Evolutionary conservation across 2,329 filamentous ascomycete species (phyloP).

Genomic region (Sclerotinia borealis): DNA sequence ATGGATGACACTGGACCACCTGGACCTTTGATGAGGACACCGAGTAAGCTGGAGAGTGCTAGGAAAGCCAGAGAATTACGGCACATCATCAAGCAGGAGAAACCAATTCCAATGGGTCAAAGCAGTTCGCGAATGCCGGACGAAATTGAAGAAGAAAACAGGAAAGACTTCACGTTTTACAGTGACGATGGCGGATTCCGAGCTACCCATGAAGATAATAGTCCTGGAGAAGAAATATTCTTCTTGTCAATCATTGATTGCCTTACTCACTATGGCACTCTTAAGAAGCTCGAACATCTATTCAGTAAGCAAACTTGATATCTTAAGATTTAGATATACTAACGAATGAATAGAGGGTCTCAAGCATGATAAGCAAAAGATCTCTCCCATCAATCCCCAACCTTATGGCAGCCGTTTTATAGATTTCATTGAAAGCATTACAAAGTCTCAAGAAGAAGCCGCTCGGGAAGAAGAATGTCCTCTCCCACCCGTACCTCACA

Average conservation of each 20-base stretch:
- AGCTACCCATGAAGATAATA: constrained; percentile 86
- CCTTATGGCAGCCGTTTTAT: constrained; percentile 92
- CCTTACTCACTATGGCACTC: constrained; percentile 87
- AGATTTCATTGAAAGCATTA: constrained; percentile 84
- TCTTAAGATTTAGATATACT: constrained; percentile 11
- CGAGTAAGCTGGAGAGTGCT: constrained; percentile 86
- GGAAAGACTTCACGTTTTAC: constrained; percentile 75
- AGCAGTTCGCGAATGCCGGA: constrained; percentile 83
- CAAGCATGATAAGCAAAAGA: constrained; percentile 74
- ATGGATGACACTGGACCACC: constrained; percentile 48
- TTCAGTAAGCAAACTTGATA: constrained; percentile 50
- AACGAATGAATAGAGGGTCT: constrained; percentile 56
- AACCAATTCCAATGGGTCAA: constrained; percentile 87
- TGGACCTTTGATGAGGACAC: constrained; percentile 72
- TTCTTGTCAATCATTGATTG: constrained; percentile 98
- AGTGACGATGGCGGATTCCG: constrained; percentile 88
- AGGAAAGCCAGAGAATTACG: constrained; percentile 86
- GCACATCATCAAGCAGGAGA: constrained; percentile 87
- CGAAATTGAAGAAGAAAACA: constrained; percentile 70
- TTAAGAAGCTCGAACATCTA: constrained; percentile 94
- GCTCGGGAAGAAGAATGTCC: constrained; percentile 48
- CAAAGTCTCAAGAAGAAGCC: constrained; percentile 82
- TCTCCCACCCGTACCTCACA: constrained; percentile 20
- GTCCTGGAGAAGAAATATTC: constrained; percentile 84
- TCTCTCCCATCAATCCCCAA: constrained; percentile 85